Evolutionary conservation across 345 rosid genomes (phyloP).

Genomic region (Lenwebbia sp.): DNA sequence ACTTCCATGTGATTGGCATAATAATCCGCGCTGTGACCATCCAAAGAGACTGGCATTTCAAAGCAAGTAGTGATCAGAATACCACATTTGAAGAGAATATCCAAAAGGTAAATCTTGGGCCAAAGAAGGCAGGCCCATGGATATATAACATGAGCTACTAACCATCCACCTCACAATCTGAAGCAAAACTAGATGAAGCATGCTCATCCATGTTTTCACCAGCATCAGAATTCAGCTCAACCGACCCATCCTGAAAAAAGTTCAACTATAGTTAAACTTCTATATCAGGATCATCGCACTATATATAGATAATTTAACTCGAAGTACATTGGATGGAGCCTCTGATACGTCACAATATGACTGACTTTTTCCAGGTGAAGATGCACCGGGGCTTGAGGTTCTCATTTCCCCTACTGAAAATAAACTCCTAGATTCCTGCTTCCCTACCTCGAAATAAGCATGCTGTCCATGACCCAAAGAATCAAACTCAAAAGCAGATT

Average conservation of each 20-base stretch:
- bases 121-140: neutral
- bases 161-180: constrained; percentile 33
- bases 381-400: constrained; percentile 20
- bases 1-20: constrained; percentile 19
- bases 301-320: constrained; percentile 2
- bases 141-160: constrained; percentile 16
- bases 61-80: constrained; percentile 17
- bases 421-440: constrained; percentile 17
- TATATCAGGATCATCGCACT: constrained; percentile 1
- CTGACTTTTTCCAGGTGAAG: constrained; percentile 28
- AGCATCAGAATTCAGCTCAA: constrained; percentile 36
- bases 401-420: constrained; percentile 16
- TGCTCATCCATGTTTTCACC: constrained; percentile 41
- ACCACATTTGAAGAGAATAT: neutral
- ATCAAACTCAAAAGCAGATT: constrained; percentile 11
- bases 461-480: constrained; percentile 15
- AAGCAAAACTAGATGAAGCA: constrained; percentile 36
- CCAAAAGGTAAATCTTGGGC: neutral
- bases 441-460: constrained; percentile 11
- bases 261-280: neutral
- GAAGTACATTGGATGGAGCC: constrained; percentile 45
- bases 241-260: constrained; percentile 35
- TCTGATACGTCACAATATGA: constrained; percentile 20
- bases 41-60: constrained; percentile 28
- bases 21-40: constrained; percentile 8